Percentiles rank a stretch among this genome's conserved stretches.
Evolutionary conservation across 306 rosid genomes (phyloP).

Genomic region (Cercis canadensis): DNA sequence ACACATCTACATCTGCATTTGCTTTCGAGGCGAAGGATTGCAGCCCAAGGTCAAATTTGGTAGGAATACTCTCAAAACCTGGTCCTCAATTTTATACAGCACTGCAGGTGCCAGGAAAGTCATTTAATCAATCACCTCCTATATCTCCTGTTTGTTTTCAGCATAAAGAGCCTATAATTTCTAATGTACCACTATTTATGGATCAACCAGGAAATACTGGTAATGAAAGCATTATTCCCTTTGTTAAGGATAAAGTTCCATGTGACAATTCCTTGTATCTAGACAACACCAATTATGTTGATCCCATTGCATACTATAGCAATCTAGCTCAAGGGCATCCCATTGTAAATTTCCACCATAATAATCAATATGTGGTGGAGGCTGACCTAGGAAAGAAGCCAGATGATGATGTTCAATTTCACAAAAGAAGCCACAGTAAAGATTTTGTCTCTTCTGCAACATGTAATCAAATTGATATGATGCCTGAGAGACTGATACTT

Average conservation of each 20-base stretch:
- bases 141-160: constrained; percentile 47
- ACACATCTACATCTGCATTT: constrained; percentile 53
- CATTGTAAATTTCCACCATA: constrained; percentile 47
- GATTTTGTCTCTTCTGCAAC: constrained; percentile 49
- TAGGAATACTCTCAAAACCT: constrained; percentile 48
- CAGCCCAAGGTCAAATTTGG: constrained; percentile 48
- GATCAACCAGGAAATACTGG: constrained; percentile 50
- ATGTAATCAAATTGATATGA: constrained; percentile 45
- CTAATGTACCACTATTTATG: constrained; percentile 39
- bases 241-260: constrained; percentile 52
- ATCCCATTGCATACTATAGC: constrained; percentile 51
- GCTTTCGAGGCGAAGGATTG: constrained; percentile 56
- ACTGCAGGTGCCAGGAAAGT: constrained; percentile 51
- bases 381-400: constrained; percentile 46
- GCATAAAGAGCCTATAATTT: constrained; percentile 54
- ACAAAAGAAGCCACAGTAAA: constrained; percentile 51
- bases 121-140: constrained; percentile 56
- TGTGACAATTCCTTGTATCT: constrained; percentile 48
- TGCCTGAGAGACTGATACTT: constrained; percentile 44
- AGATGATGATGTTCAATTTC: constrained; percentile 44
- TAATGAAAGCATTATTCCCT: constrained; percentile 51
- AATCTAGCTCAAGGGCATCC: constrained; percentile 56
- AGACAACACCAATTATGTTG: constrained; percentile 56
- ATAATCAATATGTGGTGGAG: constrained; percentile 47
- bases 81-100: constrained; percentile 55